Base-by-base conservation (phyloP, 768 basidiomycete genomes). In the Candolleomyces aberdarensis region DNA sequence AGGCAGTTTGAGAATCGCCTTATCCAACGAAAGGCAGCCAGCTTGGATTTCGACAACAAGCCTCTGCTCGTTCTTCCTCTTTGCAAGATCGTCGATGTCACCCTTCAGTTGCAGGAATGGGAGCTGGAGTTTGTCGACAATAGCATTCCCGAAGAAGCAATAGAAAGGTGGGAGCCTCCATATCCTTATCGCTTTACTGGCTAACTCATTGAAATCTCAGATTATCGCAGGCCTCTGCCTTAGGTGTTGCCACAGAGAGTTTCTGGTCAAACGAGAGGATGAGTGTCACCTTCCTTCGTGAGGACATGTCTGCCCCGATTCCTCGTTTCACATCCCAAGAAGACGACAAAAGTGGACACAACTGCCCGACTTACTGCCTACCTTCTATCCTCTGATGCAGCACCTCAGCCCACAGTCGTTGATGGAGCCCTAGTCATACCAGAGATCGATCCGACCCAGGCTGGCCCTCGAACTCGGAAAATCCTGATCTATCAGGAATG, bases 401-500 rank as follows among this genome's bases (percentile, higher is more conserved):
- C 31, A 10, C 59, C 59, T 5, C 17, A 4, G 4, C 46, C 48
- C 17, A 10, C 4, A 6, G 14, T 44, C 14, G 22, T 14, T 1
- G 43, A 54, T 7, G 39, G 22, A 3, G n/a, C 8, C 41, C 8
- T 40, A 3, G 32, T 54, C n/a, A 32, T 43, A n/a, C 51, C 51
- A 15, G 11, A n/a, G 17, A 11, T 29, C 3, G 41, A 36, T 5
- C 9, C 10, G 17, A 46, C 7, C 15, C 20, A 20, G 29, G 3
- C 39, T 31, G 11, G 26, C 49, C 40, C 29, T 11, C 48, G 40
- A 4, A 47, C 10, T 17, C 15, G 36, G 1, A 60, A 60, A 43
- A 32, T 60, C 19, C 7, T 60, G 11, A 55, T 60, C 3, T 60
- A 26, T 40, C 50, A 54, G 13, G 59, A 60, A n/a, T 60, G 40